Conservation (phyloP, 805 yeast genomes). For the Ogataea paraovalis region DNA sequence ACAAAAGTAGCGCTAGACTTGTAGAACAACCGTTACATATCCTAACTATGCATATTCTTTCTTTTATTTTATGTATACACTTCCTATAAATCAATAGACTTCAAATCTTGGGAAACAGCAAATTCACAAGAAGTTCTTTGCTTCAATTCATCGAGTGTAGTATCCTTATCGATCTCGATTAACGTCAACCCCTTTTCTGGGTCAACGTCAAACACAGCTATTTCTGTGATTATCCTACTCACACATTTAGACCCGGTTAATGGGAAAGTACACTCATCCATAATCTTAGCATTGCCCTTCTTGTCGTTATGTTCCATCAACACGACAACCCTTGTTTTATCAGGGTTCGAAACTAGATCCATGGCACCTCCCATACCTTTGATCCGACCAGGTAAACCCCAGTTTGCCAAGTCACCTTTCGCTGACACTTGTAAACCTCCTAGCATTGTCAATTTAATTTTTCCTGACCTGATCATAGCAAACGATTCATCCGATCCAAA, state of each 20-base stretch:
- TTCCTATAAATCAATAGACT: conserved; percentile 7
- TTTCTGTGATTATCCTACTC: conserved; percentile 41
- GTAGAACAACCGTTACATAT: too few relatives aligned
- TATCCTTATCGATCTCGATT: conserved; percentile 39
- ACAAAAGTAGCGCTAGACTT: too few relatives aligned
- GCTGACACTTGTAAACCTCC: conserved; percentile 49
- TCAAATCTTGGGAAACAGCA: conserved; percentile 29
- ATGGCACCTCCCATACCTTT: conserved; percentile 56
- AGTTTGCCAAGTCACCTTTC: conserved; percentile 47
- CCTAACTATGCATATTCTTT: too few relatives aligned
- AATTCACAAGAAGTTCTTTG: conserved; percentile 40
- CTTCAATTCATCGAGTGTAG: conserved; percentile 17
- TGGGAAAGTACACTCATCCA: conserved; percentile 41
- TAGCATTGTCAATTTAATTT: conserved; percentile 39
- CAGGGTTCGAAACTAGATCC: conserved; percentile 47
- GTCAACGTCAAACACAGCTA: conserved; percentile 46
- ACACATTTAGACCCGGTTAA: conserved; percentile 45
- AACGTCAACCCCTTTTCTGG: conserved; percentile 35
- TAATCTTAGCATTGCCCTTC: conserved; percentile 44
- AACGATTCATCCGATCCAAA: conserved; percentile 51
- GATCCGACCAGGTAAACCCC: conserved; percentile 49
- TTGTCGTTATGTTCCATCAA: conserved; percentile 46
- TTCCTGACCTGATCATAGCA: conserved; percentile 46
- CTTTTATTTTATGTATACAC: not conserved
- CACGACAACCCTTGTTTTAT: conserved; percentile 41